Percentiles rank a stretch among this genome's conserved stretches.
These are phyloP conservation scores for Ceratobasidium sp. DNA, from an alignment of 1,284 basidiomycete genomes.

Conservation along the genomic window DNA sequence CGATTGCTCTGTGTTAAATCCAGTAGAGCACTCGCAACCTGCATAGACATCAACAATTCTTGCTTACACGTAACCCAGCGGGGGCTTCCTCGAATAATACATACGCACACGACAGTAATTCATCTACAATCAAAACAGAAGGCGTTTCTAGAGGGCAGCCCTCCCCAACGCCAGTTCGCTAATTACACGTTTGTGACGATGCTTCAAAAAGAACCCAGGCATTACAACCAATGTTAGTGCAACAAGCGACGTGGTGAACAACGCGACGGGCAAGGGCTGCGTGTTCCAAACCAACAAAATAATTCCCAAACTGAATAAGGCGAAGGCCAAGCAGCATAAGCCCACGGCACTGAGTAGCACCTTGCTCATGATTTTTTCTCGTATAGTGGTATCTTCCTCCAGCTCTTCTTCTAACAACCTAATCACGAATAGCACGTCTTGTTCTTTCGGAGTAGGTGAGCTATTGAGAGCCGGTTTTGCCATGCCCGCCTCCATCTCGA, in stretches of 20 bases:
- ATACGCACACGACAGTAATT: too few species aligned
- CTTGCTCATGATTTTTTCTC: constrained; percentile 14
- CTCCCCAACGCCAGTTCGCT: constrained; percentile 18
- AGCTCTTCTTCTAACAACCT: constrained; percentile 17
- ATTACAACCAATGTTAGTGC: constrained; percentile 5
- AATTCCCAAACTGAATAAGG: constrained; percentile 18
- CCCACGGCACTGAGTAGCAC: constrained; percentile 18
- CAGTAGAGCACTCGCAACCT: background rate
- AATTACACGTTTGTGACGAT: constrained; percentile 34
- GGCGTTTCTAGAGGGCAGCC: background rate
- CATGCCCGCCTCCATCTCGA: background rate
- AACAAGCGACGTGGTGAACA: background rate
- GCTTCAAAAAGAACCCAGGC: constrained; percentile 38
- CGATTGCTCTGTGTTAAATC: background rate
- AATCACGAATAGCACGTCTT: constrained; percentile 29
- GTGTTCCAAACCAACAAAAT: constrained; percentile 33
- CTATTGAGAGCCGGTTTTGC: background rate
- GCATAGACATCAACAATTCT: background rate
- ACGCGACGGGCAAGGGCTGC: constrained; percentile 17
- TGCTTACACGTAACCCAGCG: too few species aligned
- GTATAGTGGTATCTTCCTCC: constrained; percentile 2
- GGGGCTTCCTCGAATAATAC: too few species aligned
- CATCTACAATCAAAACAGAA: background rate
- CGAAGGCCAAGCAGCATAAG: constrained; percentile 26
- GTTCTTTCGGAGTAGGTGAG: constrained; percentile 8